Conservation (phyloP, 2,329 filamentous ascomycete species). For the Talaromyces pinophilus region DNA sequence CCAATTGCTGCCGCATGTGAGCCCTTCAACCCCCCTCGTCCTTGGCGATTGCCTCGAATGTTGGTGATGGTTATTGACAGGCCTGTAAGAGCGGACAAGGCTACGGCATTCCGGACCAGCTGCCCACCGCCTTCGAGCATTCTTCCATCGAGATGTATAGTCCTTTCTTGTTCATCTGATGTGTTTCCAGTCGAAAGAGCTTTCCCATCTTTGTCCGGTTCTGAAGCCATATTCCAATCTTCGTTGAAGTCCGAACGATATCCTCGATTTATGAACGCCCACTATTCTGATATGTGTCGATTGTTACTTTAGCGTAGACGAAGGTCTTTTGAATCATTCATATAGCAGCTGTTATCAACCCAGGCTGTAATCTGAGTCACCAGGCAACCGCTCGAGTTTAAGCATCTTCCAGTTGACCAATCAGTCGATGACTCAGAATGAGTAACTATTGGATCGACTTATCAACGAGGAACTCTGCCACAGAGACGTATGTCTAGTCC, state of each 20-base stretch:
- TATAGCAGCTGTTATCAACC: background rate
- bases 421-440: constrained; percentile 16
- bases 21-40: constrained; percentile 57
- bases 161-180: background rate
- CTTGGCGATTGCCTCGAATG: constrained; percentile 55
- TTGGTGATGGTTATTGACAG: constrained; percentile 53
- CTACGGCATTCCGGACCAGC: constrained; percentile 58
- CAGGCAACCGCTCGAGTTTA: background rate
- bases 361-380: background rate
- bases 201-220: background rate
- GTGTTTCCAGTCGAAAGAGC: background rate
- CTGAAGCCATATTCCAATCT: constrained; percentile 1
- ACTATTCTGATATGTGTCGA: background rate
- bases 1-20: constrained; percentile 59
- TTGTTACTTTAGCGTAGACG: background rate
- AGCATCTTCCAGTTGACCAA: background rate
- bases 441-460: background rate
- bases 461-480: background rate
- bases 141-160: constrained; percentile 53
- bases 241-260: background rate
- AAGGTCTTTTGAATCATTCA: background rate
- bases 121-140: constrained; percentile 65
- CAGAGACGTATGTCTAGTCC: background rate
- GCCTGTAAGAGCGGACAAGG: constrained; percentile 55
- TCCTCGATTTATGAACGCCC: background rate